Percentiles rank a stretch among this genome's conserved stretches.
Evolutionary conservation across 495 filamentous ascomycete species (phyloP).

Genomic region (Xylaria longipes): DNA sequence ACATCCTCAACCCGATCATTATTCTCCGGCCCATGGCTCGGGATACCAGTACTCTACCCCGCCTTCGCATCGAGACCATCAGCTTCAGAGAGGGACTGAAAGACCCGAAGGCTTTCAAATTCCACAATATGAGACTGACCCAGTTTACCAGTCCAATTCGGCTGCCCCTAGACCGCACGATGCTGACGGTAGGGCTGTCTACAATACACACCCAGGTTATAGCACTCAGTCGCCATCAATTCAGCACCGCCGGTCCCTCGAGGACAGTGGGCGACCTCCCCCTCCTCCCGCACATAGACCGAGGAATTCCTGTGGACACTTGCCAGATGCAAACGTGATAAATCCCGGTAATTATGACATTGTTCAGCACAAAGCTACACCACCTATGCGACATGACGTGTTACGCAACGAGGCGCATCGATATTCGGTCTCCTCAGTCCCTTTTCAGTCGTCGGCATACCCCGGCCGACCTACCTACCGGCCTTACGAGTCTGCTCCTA

Average conservation of each 20-base stretch:
- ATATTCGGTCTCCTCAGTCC: slow-evolving; percentile 40
- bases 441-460: slow-evolving; percentile 41
- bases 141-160: slow-evolving; percentile 27
- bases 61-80: slow-evolving; percentile 39
- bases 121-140: slow-evolving; percentile 38
- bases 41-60: slow-evolving; percentile 40
- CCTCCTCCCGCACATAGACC: slow-evolving; percentile 54
- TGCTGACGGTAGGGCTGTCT: slow-evolving; percentile 30
- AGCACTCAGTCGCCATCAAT: slow-evolving; percentile 23
- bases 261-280: slow-evolving; percentile 49
- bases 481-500: slow-evolving; percentile 51
- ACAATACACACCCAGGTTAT: slow-evolving; percentile 29
- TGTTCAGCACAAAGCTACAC: slow-evolving; percentile 41
- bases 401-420: slow-evolving; percentile 56
- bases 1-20: slow-evolving; percentile 43
- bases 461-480: slow-evolving; percentile 56
- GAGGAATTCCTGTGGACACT: slow-evolving; percentile 46
- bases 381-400: slow-evolving; percentile 57
- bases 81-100: slow-evolving; percentile 44
- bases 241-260: slow-evolving; percentile 30
- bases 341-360: slow-evolving; percentile 33
- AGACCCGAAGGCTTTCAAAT: slow-evolving; percentile 40
- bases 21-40: slow-evolving; percentile 35
- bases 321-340: slow-evolving; percentile 19
- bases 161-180: slow-evolving; percentile 30